Evolutionary conservation across 371 early-diverging fungal genomes (phyloP).

Genomic region (Mucor saturninus): DNA sequence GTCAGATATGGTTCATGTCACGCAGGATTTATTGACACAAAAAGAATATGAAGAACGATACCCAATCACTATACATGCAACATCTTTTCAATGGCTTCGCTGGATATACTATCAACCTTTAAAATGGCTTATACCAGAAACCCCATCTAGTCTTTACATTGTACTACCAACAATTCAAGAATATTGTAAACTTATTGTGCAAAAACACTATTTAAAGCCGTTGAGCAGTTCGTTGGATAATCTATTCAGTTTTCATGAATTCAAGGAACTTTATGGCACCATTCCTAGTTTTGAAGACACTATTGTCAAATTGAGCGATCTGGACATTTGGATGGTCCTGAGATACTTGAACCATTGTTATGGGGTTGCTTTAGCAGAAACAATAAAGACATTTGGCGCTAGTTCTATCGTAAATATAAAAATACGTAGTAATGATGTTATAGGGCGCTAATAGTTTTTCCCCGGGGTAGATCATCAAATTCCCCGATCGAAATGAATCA

Average conservation of each 20-base stretch:
- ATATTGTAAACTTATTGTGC: conserved; percentile 24
- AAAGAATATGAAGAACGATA: conserved; percentile 21
- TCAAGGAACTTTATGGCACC: conserved; percentile 31
- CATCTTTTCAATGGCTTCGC: conserved; percentile 14
- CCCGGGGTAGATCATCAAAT: conserved; percentile 34
- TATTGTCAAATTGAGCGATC: conserved; percentile 21
- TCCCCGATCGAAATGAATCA: conserved; percentile 18
- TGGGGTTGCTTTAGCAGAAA: conserved; percentile 37
- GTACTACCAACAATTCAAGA: conserved; percentile 42
- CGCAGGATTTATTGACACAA: conserved; percentile 30
- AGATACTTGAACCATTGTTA: conserved; percentile 33
- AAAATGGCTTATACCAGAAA: conserved; percentile 13
- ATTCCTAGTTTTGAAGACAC: conserved; percentile 13
- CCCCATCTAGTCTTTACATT: conserved; percentile 13
- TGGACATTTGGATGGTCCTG: conserved; percentile 40
- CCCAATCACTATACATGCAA: not conserved
- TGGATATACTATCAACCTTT: conserved; percentile 10
- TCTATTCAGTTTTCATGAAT: conserved; percentile 38
- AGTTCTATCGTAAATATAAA: conserved; percentile 6
- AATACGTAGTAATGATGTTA: not conserved
- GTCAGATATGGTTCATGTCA: conserved; percentile 20
- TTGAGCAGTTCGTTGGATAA: conserved; percentile 25
- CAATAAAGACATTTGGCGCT: conserved; percentile 31
- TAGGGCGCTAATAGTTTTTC: not conserved
- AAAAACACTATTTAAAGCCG: conserved; percentile 20